Evolutionary conservation across 2,329 filamentous ascomycete species (phyloP).

Genomic region (Diaporthe sp.): DNA sequence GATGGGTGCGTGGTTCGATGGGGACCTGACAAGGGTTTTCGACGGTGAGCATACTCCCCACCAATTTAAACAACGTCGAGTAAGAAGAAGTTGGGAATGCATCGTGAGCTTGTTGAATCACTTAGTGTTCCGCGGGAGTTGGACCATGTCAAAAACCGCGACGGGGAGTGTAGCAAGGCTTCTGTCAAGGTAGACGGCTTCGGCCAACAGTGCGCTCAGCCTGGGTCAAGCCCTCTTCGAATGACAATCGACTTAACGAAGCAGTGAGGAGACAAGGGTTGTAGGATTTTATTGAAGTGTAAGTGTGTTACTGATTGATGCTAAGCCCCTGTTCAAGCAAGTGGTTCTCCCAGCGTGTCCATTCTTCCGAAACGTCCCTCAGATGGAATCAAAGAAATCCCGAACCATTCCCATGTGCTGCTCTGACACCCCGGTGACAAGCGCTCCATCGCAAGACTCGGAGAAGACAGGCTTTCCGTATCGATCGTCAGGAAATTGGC

Average conservation of each 20-base stretch:
- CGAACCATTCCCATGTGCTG: neutral
- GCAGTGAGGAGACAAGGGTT: rapidly evolving
- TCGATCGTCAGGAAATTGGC: no score
- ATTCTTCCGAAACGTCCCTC: neutral
- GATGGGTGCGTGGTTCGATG: neutral
- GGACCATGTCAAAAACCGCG: neutral
- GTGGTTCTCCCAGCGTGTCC: no score
- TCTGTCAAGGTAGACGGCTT: neutral
- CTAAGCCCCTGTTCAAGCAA: neutral
- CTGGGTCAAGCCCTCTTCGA: neutral
- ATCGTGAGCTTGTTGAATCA: neutral
- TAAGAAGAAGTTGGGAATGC: neutral
- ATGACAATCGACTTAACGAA: no score
- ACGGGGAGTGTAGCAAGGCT: neutral
- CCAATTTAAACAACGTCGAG: no score
- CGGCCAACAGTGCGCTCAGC: neutral
- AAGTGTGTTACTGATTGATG: neutral
- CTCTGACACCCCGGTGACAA: neutral
- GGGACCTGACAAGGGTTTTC: neutral
- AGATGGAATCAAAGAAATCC: neutral
- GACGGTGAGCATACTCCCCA: no score
- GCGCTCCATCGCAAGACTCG: neutral
- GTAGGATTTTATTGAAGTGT: neutral
- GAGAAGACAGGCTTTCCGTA: neutral
- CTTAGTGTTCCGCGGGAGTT: neutral